Evolutionary conservation across 805 yeast species (phyloP).

Genomic region (Saturnispora silvae): DNA sequence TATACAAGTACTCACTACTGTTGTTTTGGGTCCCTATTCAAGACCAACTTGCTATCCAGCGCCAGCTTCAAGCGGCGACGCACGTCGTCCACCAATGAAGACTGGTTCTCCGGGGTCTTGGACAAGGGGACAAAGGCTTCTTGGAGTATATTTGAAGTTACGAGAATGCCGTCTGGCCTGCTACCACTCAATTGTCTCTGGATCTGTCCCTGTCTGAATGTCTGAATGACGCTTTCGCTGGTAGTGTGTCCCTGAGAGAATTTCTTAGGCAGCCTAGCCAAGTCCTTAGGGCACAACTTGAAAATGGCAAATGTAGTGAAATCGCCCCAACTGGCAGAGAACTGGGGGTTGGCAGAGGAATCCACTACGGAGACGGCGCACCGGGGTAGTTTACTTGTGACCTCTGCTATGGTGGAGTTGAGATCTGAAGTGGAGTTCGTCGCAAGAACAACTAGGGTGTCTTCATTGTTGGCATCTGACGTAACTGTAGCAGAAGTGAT

Average conservation of each 20-base stretch:
- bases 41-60: not conserved
- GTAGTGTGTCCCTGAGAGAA: slow-evolving; percentile 1
- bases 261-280: slow-evolving; percentile 5
- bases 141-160: not conserved
- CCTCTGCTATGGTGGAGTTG: slow-evolving; percentile 11
- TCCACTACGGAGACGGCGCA: slow-evolving; percentile 12
- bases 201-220: not conserved
- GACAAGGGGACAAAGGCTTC: not conserved
- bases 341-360: slow-evolving; percentile 4
- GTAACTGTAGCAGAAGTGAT: slow-evolving; percentile 15
- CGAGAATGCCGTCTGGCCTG: not conserved
- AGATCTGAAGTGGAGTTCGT: slow-evolving; percentile 12
- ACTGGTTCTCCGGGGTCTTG: not conserved
- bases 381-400: slow-evolving; percentile 13
- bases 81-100: not conserved
- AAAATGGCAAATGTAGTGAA: slow-evolving; percentile 11
- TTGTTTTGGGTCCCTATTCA: not conserved
- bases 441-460: slow-evolving; percentile 13
- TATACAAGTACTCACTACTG: too few relatives aligned
- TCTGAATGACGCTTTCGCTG: not conserved
- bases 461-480: not conserved
- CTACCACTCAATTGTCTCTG: not conserved
- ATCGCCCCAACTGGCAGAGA: slow-evolving; percentile 5
- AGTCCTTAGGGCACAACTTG: slow-evolving; percentile 5
- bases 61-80: not conserved